Conservation (phyloP, 2,329 filamentous ascomycete species). For the Aspergillus ochraceoroseus region DNA sequence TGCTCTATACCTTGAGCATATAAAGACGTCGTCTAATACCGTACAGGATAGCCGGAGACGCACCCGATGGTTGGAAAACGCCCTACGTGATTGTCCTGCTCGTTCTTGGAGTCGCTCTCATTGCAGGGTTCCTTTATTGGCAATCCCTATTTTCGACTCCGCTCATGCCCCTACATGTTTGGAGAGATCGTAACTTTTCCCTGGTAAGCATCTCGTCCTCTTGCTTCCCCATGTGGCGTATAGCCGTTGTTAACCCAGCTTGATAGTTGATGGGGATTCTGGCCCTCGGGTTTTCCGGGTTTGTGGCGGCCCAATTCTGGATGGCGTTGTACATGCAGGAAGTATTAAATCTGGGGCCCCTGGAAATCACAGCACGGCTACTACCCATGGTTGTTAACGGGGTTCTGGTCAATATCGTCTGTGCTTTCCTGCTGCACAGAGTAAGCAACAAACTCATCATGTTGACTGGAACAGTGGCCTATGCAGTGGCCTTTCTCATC, state of each 20-base stretch:
- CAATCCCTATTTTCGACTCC: slow-evolving; percentile 51
- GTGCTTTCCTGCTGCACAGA: slow-evolving; percentile 57
- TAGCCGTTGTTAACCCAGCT: background rate
- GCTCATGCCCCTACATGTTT: slow-evolving; percentile 53
- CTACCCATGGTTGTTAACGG: slow-evolving; percentile 63
- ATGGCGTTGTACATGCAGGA: slow-evolving; percentile 62
- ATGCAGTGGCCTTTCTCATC: slow-evolving; percentile 47
- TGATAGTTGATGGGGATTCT: slow-evolving; percentile 46
- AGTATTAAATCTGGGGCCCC: slow-evolving; percentile 49
- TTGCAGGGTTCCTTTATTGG: slow-evolving; percentile 59
- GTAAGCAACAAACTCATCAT: slow-evolving; percentile 63
- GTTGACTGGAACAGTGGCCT: slow-evolving; percentile 47
- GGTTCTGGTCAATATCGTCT: slow-evolving; percentile 59
- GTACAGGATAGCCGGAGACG: slow-evolving; percentile 48
- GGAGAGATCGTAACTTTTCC: slow-evolving; percentile 60
- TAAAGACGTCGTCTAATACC: too few species aligned
- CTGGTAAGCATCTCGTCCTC: slow-evolving; percentile 50
- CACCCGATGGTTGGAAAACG: slow-evolving; percentile 58
- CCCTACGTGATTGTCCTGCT: slow-evolving; percentile 60
- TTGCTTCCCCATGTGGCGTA: background rate
- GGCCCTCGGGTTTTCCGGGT: slow-evolving; percentile 55
- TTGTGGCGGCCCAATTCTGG: slow-evolving; percentile 59
- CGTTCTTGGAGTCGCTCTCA: slow-evolving; percentile 54
- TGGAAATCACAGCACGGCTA: slow-evolving; percentile 58
- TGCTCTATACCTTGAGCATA: too few species aligned